A percentile compares a stretch with the other conserved stretches of the same genome.
phyloP scores from a whole-genome alignment of 148 eudicot genomes.

The Pouteria glomerata region DNA sequence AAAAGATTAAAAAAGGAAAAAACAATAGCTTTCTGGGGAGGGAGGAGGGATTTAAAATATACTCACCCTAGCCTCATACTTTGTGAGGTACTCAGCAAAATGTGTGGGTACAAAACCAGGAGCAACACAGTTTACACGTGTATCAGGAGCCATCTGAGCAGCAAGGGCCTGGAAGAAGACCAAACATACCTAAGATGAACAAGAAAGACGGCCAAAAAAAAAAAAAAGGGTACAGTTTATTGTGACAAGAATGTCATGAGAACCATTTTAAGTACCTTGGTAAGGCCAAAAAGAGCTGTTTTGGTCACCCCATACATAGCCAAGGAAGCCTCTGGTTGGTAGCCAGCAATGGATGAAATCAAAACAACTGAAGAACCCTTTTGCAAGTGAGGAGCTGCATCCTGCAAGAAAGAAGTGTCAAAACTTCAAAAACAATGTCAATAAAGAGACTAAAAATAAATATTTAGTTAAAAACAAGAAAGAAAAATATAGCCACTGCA shows the following conservation, averaged over 20 bases:
- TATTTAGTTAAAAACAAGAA: no score
- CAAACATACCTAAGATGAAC: not conserved
- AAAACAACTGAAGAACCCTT: slow-evolving; percentile 70
- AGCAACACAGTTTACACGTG: slow-evolving; percentile 89
- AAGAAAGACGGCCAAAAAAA: no score
- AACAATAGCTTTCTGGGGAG: no score
- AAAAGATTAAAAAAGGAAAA: no score
- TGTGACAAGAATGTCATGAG: no score
- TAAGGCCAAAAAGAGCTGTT: slow-evolving; percentile 89
- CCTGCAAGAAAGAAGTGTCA: slow-evolving; percentile 35
- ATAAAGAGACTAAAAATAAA: no score
- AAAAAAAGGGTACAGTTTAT: no score
- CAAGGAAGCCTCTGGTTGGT: slow-evolving; percentile 43
- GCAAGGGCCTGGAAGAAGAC: slow-evolving; percentile 62
- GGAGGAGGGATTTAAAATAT: no score
- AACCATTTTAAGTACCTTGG: slow-evolving; percentile 58
- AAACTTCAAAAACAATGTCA: no score
- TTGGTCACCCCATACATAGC: slow-evolving; percentile 95
- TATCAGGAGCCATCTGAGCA: slow-evolving; percentile 80
- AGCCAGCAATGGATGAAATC: slow-evolving; percentile 70
- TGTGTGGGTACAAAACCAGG: slow-evolving; percentile 94
- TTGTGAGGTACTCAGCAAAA: slow-evolving; percentile 57
- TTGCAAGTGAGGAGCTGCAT: slow-evolving; percentile 72
- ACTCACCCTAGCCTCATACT: slow-evolving; percentile 51
- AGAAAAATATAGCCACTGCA: no score